Base-by-base conservation (phyloP, 306 rosid genomes). In the Gleditsia sinensis region DNA sequence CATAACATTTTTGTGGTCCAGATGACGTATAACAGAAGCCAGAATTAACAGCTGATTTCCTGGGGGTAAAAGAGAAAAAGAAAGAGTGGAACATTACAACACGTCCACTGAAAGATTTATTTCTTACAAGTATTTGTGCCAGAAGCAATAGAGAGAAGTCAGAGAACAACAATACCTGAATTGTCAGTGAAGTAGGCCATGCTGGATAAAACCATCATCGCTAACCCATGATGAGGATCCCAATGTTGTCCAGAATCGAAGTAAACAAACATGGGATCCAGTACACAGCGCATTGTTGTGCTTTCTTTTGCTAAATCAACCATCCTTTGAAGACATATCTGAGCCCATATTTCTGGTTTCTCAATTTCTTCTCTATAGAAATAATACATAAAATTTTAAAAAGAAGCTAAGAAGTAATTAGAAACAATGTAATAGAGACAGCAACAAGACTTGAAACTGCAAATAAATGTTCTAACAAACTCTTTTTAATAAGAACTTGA, bases 271-370 rank as follows among this genome's bases (percentile, higher is more conserved):
- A 90, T 86, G 24, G 93, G 99, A 83, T 95, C 99, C 82, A 95
- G 78, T 45, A 92, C 87, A 51, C 87, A 85, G 24, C 96, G 98
- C 92, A 92, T 87, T 65, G 99, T 90, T 62, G 97, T 86, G 88
- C 92, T 90, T 86, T 94, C 99, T 87, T 90, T 88, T 17, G 92
- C 90, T 75, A 90, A 82, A 40, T 95, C 99, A 77, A 82, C 94
- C 96, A 92, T 82, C 85, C 93, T 88, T 70, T 95, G 97, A 72
- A 95, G 71, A 60, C 98, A 92, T 77, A 92, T 92, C 74, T 88
- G 96, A 58, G 98, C 90, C 98, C 98, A 95, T 58, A 86, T 83
- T 59, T 81, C 90, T 50, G 99, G 99, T 11, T 81, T 82, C 81
- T 92, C 98, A 56, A 80, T 85, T 83, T 95, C 98, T 82, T 95